A percentile compares a stretch with the other conserved stretches of the same genome.
Evolutionary conservation across 108 stramenopile species (phyloP).

Genomic region (Skeletonema tropicum): DNA sequence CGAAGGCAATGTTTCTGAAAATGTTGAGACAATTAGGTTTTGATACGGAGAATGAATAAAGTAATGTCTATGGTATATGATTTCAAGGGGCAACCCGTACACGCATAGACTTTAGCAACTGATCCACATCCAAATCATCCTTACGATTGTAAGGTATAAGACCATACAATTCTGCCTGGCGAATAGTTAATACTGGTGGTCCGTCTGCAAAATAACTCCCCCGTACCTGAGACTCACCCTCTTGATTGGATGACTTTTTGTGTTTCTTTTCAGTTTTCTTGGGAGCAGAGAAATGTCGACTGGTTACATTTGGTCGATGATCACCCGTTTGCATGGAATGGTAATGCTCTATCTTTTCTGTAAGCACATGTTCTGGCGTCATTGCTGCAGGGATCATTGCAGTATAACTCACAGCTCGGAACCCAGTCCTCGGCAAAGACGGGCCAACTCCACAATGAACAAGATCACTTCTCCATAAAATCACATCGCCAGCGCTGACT

Average conservation of each 20-base stretch:
- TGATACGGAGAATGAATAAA: not conserved
- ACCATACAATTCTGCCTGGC: constrained; percentile 67
- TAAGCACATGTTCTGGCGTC: not conserved
- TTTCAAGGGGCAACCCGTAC: not conserved
- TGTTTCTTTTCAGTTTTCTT: constrained; percentile 21
- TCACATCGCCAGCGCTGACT: constrained; percentile 50
- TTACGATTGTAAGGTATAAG: constrained; percentile 49
- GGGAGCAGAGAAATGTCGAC: constrained; percentile 20
- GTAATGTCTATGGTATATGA: not conserved
- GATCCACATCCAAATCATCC: not conserved
- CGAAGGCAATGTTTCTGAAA: constrained; percentile 64
- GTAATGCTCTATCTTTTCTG: constrained; percentile 48
- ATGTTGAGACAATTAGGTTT: constrained; percentile 38
- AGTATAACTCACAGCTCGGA: constrained; percentile 22
- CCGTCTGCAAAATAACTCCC: constrained; percentile 56
- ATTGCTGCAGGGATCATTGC: constrained; percentile 34
- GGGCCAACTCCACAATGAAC: constrained; percentile 39
- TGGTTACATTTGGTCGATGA: constrained; percentile 44
- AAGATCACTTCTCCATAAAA: constrained; percentile 60
- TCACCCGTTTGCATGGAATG: constrained; percentile 48
- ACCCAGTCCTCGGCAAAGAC: constrained; percentile 1
- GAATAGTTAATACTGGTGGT: constrained; percentile 50
- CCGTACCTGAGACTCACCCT: constrained; percentile 16
- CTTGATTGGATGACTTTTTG: not conserved
- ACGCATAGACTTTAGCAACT: no score